phyloP scores from a whole-genome alignment of 768 basidiomycete genomes.

The Crucibulum laeve region DNA sequence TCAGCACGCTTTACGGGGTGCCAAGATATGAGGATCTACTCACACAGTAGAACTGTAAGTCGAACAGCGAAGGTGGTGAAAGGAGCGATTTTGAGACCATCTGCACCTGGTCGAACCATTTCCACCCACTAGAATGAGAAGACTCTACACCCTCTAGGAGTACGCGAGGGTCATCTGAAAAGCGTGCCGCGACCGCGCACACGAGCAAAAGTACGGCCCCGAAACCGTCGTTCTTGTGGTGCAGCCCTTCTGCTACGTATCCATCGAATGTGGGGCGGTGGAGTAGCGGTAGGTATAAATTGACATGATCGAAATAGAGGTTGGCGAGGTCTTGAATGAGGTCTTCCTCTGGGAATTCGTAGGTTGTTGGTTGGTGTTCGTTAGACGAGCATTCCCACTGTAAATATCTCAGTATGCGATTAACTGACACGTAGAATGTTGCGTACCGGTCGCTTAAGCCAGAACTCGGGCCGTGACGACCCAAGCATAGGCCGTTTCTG shows the following conservation, averaged over 20 bases:
- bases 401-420: background rate
- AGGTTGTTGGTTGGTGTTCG: conserved; percentile 15
- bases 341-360: conserved; percentile 45
- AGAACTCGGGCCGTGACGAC: conserved; percentile 29
- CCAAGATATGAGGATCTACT: conserved; percentile 17
- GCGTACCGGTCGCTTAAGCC: conserved; percentile 30
- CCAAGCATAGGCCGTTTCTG: conserved; percentile 8
- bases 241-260: conserved; percentile 40
- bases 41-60: conserved; percentile 65
- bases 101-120: conserved; percentile 67
- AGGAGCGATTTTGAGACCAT: conserved; percentile 61
- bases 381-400: conserved; percentile 33
- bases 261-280: conserved; percentile 68
- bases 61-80: conserved; percentile 61
- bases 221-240: conserved; percentile 49
- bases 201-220: conserved; percentile 60
- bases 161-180: conserved; percentile 54
- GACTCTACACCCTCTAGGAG: conserved; percentile 31
- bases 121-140: conserved; percentile 54
- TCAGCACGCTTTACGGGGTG: background rate
- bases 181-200: conserved; percentile 65
- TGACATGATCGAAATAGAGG: conserved; percentile 57
- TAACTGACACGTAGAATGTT: background rate
- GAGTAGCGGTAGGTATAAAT: conserved; percentile 62
- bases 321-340: conserved; percentile 51